A percentile compares a stretch with the other conserved stretches of the same genome.
phyloP scores from a whole-genome alignment of 2,329 filamentous ascomycete species.

The Plectosphaerella cucumerina region DNA sequence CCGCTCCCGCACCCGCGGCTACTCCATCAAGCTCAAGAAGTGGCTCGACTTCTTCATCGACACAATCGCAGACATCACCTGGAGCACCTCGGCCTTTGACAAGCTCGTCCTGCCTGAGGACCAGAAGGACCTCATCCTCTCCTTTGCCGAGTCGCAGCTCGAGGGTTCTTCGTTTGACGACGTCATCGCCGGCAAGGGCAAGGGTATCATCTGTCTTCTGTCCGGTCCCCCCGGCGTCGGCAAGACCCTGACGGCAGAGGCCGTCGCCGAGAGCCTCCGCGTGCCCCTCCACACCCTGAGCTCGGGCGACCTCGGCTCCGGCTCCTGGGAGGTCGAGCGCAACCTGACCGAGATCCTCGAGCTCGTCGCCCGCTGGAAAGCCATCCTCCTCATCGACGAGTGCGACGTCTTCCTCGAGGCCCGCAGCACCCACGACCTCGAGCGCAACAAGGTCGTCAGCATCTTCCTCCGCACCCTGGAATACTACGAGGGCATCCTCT shows the following conservation, averaged over 20 bases:
- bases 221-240: conserved; percentile 45
- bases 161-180: conserved; percentile 44
- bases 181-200: conserved; percentile 47
- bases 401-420: conserved; percentile 40
- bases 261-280: conserved; percentile 44
- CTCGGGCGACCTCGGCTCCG: conserved; percentile 68
- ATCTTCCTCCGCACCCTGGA: conserved; percentile 40
- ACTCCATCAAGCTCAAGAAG: conserved; percentile 41
- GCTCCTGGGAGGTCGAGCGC: conserved; percentile 59
- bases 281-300: conserved; percentile 46
- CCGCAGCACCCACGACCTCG: conserved; percentile 25
- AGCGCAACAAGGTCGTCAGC: conserved; percentile 26
- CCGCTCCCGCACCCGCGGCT: conserved; percentile 35
- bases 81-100: conserved; percentile 44
- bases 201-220: conserved; percentile 63
- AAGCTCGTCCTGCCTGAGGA: conserved; percentile 43
- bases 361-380: conserved; percentile 55
- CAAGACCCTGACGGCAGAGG: conserved; percentile 45
- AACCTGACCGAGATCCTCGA: conserved; percentile 53
- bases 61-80: conserved; percentile 37
- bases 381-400: conserved; percentile 33
- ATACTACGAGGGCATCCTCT: conserved; percentile 44
- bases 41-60: conserved; percentile 48
- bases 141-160: conserved; percentile 44
- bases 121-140: conserved; percentile 47